Conservation (phyloP, 345 rosid genomes). For the Hibiscus mutabilis region DNA sequence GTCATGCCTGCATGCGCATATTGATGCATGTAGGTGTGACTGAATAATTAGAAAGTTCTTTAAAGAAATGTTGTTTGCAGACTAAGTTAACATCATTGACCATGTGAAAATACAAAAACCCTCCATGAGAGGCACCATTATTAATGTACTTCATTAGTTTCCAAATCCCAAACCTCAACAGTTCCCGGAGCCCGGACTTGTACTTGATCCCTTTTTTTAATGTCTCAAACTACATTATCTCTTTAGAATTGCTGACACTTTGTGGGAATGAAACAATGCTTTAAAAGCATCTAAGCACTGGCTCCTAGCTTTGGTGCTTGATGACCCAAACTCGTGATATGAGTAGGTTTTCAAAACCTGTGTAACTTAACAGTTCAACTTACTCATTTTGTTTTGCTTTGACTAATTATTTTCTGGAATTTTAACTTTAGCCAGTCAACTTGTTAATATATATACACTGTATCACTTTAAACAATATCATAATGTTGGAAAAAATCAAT, state of each 20-base stretch:
- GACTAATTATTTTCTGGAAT: too few species aligned
- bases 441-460: background rate
- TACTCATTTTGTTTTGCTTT: too few species aligned
- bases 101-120: constrained; percentile 17
- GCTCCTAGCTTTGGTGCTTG: too few species aligned
- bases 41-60: constrained; percentile 24
- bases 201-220: constrained; percentile 1
- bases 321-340: constrained; percentile 9
- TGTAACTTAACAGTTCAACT: background rate
- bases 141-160: constrained; percentile 15
- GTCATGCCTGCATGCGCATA: constrained; percentile 25
- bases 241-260: too few species aligned
- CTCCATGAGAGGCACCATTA: constrained; percentile 28
- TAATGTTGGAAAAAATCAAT: too few species aligned
- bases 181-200: constrained; percentile 16
- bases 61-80: constrained; percentile 23
- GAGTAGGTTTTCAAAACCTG: too few species aligned
- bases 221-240: background rate
- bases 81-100: constrained; percentile 22
- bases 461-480: too few species aligned
- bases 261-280: too few species aligned
- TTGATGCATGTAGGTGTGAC: constrained; percentile 9
- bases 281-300: too few species aligned
- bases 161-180: constrained; percentile 20
- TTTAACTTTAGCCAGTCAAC: too few species aligned